These are phyloP conservation scores for Penstemon newberryi DNA, from an alignment of 257 asterid genomes.

Conservation along the genomic window DNA sequence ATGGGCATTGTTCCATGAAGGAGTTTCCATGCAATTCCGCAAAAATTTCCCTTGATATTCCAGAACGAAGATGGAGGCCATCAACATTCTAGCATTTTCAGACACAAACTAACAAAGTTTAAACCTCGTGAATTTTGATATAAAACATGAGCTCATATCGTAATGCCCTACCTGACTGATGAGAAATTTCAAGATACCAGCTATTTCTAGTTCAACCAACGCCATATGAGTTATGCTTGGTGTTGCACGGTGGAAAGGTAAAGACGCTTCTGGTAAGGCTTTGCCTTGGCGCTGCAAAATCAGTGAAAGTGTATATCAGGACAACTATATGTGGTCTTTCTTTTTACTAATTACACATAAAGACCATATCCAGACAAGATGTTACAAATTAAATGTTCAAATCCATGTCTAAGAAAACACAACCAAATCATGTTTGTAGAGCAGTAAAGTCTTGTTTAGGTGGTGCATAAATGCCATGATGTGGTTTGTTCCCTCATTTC, in stretches of 20 bases:
- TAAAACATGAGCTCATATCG: background rate
- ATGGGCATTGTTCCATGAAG: slow-evolving; percentile 81
- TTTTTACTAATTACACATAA: slow-evolving; percentile 8
- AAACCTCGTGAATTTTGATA: slow-evolving; percentile 3
- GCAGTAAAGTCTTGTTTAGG: slow-evolving; percentile 3
- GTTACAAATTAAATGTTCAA: slow-evolving; percentile 1
- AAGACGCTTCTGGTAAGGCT: slow-evolving; percentile 90
- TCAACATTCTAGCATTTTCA: slow-evolving; percentile 73
- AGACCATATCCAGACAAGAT: slow-evolving; percentile 3
- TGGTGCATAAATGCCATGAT: slow-evolving; percentile 6
- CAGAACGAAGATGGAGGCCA: slow-evolving; percentile 95
- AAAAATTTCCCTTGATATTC: slow-evolving; percentile 84
- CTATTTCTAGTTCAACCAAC: slow-evolving; percentile 82
- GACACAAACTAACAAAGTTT: slow-evolving; percentile 26
- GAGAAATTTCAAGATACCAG: slow-evolving; percentile 80
- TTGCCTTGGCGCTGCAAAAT: slow-evolving; percentile 80
- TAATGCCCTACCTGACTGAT: slow-evolving; percentile 76
- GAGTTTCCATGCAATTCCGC: slow-evolving; percentile 92
- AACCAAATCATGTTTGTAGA: slow-evolving; percentile 13
- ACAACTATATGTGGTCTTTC: background rate
- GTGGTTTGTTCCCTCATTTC: slow-evolving; percentile 14
- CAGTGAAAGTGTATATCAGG: slow-evolving; percentile 23
- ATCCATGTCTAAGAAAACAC: slow-evolving; percentile 7
- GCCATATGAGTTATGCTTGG: slow-evolving; percentile 97
- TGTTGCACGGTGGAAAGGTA: slow-evolving; percentile 93